These are phyloP conservation scores for Trichoderma koningii DNA, from an alignment of 2,329 filamentous ascomycete species.

Conservation along the genomic window DNA sequence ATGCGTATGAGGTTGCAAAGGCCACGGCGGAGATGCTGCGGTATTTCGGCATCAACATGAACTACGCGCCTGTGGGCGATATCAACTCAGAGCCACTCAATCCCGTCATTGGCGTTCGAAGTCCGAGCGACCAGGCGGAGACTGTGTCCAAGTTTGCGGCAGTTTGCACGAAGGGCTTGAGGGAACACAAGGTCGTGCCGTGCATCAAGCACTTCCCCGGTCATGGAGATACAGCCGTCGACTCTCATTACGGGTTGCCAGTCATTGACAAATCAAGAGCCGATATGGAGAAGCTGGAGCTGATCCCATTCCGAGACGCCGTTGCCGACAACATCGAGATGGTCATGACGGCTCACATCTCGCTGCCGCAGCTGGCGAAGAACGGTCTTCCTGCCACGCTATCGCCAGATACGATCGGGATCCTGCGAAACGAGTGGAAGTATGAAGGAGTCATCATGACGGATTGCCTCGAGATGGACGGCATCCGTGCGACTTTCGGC, in stretches of 20 bases:
- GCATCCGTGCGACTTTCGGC: constrained; percentile 33
- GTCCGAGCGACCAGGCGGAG: constrained; percentile 33
- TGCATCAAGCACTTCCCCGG: constrained; percentile 37
- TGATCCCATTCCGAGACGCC: constrained; percentile 33
- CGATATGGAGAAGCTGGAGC: constrained; percentile 32
- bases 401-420: constrained; percentile 32
- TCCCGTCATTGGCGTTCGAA: constrained; percentile 35
- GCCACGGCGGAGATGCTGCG: constrained; percentile 32
- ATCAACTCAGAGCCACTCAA: constrained; percentile 36
- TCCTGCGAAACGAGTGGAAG: constrained; percentile 32
- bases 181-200: constrained; percentile 30
- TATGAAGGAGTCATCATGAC: constrained; percentile 35
- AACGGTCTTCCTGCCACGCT: constrained; percentile 32
- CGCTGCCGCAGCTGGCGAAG: constrained; percentile 32
- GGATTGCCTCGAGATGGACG: constrained; percentile 37
- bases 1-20: constrained; percentile 29
- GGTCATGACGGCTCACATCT: constrained; percentile 37
- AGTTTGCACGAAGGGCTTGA: constrained; percentile 32
- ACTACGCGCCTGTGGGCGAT: constrained; percentile 36
- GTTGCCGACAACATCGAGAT: constrained; percentile 33
- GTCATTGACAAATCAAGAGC: constrained; percentile 33
- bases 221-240: constrained; percentile 35
- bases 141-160: constrained; percentile 31
- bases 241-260: constrained; percentile 36
- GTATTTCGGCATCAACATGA: constrained; percentile 37